Evolutionary conservation across 2,329 filamentous ascomycete genomes (phyloP).

Genomic region (Trichoderma sp.): DNA sequence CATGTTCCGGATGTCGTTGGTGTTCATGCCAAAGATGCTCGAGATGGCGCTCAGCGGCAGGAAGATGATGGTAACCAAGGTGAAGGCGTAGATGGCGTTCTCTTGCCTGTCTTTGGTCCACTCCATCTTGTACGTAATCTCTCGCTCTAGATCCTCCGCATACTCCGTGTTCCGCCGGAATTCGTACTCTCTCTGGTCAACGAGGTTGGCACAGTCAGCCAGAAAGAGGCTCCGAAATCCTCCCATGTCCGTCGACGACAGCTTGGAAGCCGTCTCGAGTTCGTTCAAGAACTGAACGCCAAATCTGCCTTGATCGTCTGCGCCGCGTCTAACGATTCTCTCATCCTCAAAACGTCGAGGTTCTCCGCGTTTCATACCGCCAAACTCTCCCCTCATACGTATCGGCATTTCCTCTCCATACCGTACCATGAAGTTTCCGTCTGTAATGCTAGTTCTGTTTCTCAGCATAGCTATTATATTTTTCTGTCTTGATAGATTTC

Average conservation of each 20-base stretch:
- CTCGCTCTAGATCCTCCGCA: constrained; percentile 31
- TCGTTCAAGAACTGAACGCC: constrained; percentile 27
- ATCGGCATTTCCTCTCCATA: constrained; percentile 13
- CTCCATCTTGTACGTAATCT: constrained; percentile 36
- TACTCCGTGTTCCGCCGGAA: constrained; percentile 32
- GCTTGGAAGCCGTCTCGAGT: constrained; percentile 32
- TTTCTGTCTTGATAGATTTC: constrained; percentile 35
- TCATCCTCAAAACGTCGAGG: background rate
- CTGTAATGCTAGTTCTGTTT: constrained; percentile 18
- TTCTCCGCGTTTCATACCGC: background rate
- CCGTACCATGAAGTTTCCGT: background rate
- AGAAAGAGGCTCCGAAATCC: constrained; percentile 40
- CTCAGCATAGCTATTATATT: constrained; percentile 29
- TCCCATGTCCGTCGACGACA: constrained; percentile 37
- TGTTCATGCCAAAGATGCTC: constrained; percentile 54
- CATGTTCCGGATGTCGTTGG: constrained; percentile 49
- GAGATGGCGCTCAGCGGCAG: constrained; percentile 46
- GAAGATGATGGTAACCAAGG: constrained; percentile 49
- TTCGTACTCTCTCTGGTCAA: constrained; percentile 39
- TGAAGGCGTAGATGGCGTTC: constrained; percentile 48
- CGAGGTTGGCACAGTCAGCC: constrained; percentile 37
- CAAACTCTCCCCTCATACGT: background rate
- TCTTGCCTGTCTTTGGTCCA: constrained; percentile 45
- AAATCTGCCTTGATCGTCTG: constrained; percentile 25
- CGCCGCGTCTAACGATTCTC: background rate